Base-by-base conservation (phyloP, 2,329 filamentous ascomycete genomes). In the Alternaria conjuncta region DNA sequence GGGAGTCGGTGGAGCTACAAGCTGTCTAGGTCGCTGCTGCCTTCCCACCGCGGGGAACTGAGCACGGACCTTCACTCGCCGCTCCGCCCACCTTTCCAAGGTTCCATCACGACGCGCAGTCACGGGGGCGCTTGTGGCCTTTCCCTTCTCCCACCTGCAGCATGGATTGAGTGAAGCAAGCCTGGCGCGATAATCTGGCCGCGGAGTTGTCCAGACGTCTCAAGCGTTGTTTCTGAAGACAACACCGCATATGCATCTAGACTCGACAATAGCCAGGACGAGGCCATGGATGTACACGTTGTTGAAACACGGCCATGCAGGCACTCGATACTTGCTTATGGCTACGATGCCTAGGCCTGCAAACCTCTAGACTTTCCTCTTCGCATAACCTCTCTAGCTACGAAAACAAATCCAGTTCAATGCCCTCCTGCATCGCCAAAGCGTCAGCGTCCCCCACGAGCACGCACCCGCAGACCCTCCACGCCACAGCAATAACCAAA, bases 21-120 rank as follows among this genome's bases (percentile, higher is more conserved):
- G 66, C 61, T 67, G 55, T 47, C 64, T 60, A 26, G 26, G 54
- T 51, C 55, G 61, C 63, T 68, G 64, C 56, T 70, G 68, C 64
- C 67, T 69, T 66, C 65, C 65, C 67, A 63, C 67, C 57, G 65
- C 60, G 62, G 65, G 65, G 62, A 50, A 67, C 57, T 57, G 12
- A 44, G 28, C 53, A 54, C 44, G 9, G 43, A 49, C 62, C 41
- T 57, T 61, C 44, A 57, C 51, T 13, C 55, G 21, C 18, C 43
- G 36, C 18, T 55, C 28, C 20, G 30, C 58, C 18, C 28, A 49
- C 45, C 45, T 13, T 26, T 21, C 28, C 5, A 30, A 6, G 5
- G 5, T 5, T 5, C n/a, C 30, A 46, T n/a, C 49, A 53, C 49
- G 21, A 60, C 51, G n/a, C 36, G 21, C n/a, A 46, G 28, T 60